Percentiles rank a stretch among this genome's conserved stretches.
Conservation (phyloP, 371 early-diverging fungal genomes). For the Umbelopsis sp. region DNA sequence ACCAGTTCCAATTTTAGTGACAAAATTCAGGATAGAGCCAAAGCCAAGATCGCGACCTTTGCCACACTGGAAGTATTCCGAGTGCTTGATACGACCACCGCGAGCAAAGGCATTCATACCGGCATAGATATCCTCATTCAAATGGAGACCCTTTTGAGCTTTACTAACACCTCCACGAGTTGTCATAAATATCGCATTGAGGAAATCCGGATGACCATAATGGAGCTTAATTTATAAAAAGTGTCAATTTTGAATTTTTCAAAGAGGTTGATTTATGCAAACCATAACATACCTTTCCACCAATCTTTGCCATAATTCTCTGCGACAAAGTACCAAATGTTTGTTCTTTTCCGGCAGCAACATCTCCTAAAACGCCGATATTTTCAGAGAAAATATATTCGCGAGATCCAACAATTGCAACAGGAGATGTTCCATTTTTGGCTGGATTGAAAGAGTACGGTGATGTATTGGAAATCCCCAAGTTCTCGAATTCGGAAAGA, state of each 20-base stretch:
- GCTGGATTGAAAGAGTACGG: slow-evolving; percentile 61
- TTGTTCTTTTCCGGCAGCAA: slow-evolving; percentile 91
- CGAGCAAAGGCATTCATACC: slow-evolving; percentile 89
- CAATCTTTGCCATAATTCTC: slow-evolving; percentile 85
- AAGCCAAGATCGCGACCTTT: slow-evolving; percentile 94
- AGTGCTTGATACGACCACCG: slow-evolving; percentile 88
- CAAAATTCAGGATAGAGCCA: slow-evolving; percentile 86
- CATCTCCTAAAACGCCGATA: slow-evolving; percentile 86
- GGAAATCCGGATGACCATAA: slow-evolving; percentile 93
- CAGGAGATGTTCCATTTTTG: slow-evolving; percentile 53
- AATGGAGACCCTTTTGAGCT: slow-evolving; percentile 88
- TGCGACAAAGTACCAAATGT: slow-evolving; percentile 90
- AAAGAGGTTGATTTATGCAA: not conserved
- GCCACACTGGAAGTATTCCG: slow-evolving; percentile 91
- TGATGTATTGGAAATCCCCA: slow-evolving; percentile 55
- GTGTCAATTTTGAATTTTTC: not conserved
- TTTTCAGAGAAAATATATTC: slow-evolving; percentile 92
- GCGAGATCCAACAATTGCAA: slow-evolving; percentile 92
- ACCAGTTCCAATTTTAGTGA: slow-evolving; percentile 89
- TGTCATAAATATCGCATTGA: slow-evolving; percentile 88
- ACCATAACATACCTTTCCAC: slow-evolving; percentile 59
- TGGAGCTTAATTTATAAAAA: slow-evolving; percentile 51
- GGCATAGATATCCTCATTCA: slow-evolving; percentile 94
- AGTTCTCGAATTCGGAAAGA: slow-evolving; percentile 85
- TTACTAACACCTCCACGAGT: slow-evolving; percentile 89